Evolutionary conservation across 768 basidiomycete genomes (phyloP), one percentile per base, ranked within the genome.

Genomic region (Lentinula raphanica): DNA sequence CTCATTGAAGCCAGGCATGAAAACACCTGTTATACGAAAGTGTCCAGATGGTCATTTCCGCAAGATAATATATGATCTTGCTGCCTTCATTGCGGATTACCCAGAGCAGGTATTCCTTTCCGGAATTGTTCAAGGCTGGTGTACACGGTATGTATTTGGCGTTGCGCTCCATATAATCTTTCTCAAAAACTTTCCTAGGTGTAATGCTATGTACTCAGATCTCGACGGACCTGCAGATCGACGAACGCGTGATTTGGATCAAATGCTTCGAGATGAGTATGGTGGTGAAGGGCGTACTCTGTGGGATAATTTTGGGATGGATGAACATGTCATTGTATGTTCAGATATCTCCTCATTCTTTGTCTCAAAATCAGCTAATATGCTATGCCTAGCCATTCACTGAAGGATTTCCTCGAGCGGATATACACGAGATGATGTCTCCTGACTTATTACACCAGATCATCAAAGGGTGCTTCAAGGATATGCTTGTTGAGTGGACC

Each of bases 401-500:
- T 8, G 44, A 60, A 31, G 13, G 54, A 28, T 64, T 63, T 42
- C 63, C 62, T 12, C 27, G 58, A 21, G 62, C 58, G 4, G 62
- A 63, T 39, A 62, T 63, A 21, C 62, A 63, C 42, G 62, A 57
- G 25, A 54, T 64, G 31, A 19, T 64, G 21, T 28, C 63, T 21
- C 54, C 63, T 4, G 63, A 64, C 38, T 61, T 75, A 1, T 66
- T 76, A 1, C 74, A 77, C 59, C 74, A 77, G 59, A 25, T 78
- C 4, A 74, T 76, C 63, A 76, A 76, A 59, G 74, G 75, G 5
- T 68, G 65, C 1, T 77, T 76, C 63, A 76, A 76, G 56, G 75
- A 76, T 51, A 75, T 76, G 56, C 60, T 76, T 11, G 74, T 77
- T 1, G 53, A 53, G 9, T 77, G 76, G 76, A 66, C 72, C 0